Conservation (phyloP, 2,329 filamentous ascomycete genomes). For the Arthrocladium fulminans region DNA sequence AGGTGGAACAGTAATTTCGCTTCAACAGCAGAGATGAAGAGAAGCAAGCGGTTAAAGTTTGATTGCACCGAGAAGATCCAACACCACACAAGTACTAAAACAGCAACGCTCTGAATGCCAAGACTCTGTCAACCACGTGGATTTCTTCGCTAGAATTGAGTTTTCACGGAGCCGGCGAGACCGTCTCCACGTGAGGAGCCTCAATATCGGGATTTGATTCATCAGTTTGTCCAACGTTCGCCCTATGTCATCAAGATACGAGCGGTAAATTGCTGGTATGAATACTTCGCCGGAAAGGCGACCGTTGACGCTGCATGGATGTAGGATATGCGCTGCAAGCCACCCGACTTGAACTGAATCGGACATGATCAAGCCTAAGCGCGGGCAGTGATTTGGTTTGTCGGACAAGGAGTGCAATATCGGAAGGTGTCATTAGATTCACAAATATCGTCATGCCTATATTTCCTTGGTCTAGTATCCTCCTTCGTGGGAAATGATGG, state of each 20-base stretch:
- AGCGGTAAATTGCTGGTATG: no score
- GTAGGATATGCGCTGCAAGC: neutral
- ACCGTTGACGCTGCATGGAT: no score
- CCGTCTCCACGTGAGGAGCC: neutral
- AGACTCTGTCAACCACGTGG: neutral
- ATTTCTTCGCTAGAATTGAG: neutral
- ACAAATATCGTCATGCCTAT: neutral
- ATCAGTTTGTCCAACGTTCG: neutral
- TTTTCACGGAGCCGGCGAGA: neutral
- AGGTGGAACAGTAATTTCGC: slow-evolving; percentile 4
- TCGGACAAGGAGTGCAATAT: neutral
- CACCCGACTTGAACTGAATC: neutral
- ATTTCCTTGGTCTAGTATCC: no score
- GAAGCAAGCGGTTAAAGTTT: slow-evolving; percentile 1
- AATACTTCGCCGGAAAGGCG: no score
- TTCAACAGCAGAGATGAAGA: neutral
- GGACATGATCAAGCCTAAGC: neutral
- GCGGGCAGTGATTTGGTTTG: neutral
- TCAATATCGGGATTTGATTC: neutral
- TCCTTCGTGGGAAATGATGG: no score
- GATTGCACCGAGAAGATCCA: slow-evolving; percentile 4
- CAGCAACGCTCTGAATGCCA: neutral
- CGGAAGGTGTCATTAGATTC: neutral
- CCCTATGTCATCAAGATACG: neutral
- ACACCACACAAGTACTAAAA: no score